Base-by-base conservation (phyloP, 108 stramenopile genomes). In the Nitzschia sp. region DNA sequence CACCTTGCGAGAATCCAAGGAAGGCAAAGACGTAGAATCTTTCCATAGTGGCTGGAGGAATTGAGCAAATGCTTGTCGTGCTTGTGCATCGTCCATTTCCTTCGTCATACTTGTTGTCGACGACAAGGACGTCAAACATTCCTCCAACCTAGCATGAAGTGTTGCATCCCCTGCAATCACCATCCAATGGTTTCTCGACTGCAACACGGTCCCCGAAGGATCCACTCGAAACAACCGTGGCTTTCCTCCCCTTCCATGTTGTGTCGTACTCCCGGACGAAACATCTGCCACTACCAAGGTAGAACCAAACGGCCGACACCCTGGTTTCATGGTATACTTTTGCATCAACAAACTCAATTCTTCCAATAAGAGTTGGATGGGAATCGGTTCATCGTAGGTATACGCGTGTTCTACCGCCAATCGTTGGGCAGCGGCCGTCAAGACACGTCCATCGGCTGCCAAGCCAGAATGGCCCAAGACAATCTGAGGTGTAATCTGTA, bases 271-370 rank as follows among this genome's bases (percentile, higher is more conserved):
- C 24, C 22, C 15, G 7, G 73, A 38, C 3, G 82, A 77, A 22
- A 87, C 34, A 53, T 67, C 76, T 19, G 77, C 84, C 6, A 93
- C 86, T 21, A 93, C 11, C 24, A 93, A 34, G 0, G 82, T 79
- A 53, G 83, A 81, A 10, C 92, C 92, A 73, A 86, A 93, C 10
- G 92, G 92, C 24, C 92, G 56, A 0, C 68, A 64, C 29, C 82
- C 89, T 20, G 80, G 73, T 71, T 82, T 90, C 87, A 90, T 90
- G 15, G 92, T 93, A 66, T 87, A 84, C 51, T 88, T 84, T 73
- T 87, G 87, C 71, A 89, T 77, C 55, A 86, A 69, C 17, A 85
- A 59, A 15, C 83, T 60, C 39, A 93, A 24, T 48, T 84, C 83
- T 63, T 85, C 80, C 41, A 93, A 52, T 51, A 93, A 80, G 5